Conservation (phyloP, 106 monocot species). For the Allium sativum region DNA sequence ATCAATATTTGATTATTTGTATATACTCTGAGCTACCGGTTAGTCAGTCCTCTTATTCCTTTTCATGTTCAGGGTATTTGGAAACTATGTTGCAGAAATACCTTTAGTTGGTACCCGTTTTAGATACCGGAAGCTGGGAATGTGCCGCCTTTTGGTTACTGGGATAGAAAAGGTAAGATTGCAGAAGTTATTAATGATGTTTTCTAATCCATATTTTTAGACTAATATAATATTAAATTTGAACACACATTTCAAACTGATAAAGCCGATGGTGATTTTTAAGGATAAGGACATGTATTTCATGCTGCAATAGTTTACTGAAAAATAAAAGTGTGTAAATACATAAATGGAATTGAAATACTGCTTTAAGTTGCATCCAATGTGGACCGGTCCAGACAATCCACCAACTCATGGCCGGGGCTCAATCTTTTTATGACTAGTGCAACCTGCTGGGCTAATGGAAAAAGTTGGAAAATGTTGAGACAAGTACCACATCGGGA, state of each 20-base stretch:
- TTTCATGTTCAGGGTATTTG: slow-evolving; percentile 29
- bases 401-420: no score
- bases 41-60: not conserved
- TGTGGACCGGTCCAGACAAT: no score
- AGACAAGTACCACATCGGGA: no score
- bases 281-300: not conserved
- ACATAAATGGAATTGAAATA: no score
- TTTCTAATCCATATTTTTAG: not conserved
- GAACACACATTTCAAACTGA: no score
- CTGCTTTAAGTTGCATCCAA: no score
- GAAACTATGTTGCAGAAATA: slow-evolving; percentile 51
- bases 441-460: no score
- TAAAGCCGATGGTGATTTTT: no score
- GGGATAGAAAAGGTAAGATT: slow-evolving; percentile 54
- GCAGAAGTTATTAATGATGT: not conserved
- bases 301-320: not conserved
- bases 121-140: slow-evolving; percentile 34
- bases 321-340: no score
- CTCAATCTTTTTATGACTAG: no score
- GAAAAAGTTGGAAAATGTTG: no score
- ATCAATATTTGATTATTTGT: not conserved
- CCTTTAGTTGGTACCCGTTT: slow-evolving; percentile 49
- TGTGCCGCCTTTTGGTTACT: slow-evolving; percentile 53
- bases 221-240: no score
- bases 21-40: not conserved